Base-by-base conservation (phyloP, 768 basidiomycete species). In the Phaffia tasmanica region DNA sequence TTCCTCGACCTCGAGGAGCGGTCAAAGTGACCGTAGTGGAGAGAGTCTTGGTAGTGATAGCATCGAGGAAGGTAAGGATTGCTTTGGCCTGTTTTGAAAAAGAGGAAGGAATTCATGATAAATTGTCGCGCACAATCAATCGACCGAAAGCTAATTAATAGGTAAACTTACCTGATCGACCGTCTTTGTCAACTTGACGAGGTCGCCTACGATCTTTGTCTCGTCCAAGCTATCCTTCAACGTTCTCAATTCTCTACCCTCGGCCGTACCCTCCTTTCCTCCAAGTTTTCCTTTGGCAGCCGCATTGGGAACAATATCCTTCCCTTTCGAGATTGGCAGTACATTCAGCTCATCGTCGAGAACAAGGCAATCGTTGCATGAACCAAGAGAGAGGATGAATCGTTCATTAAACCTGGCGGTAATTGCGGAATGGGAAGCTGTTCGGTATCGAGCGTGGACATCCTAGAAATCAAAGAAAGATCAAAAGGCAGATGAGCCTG, bases 341-440 rank as follows among this genome's bases (percentile, higher is more conserved):
- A 98, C 93, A 74, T 98, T 98, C 54, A 99, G 83, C 76, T 99
- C 95, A 73, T 99, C 95, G 73, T 99, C 95, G 59, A 99, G 82
- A 29, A 98, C 85, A 1, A 99, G 81, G 72, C 94, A 97, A 74
- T 94, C 89, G 9, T 85, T 81, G 73, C 90, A 97, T 21, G 89
- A 87, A 27, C 91, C 91, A 23, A 99, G 84, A 23, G 95, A 99
- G 21, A 99, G 83, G 72, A 99, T 97, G 78, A 99, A 99, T 15
- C 95, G 87, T 75, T 99, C 95, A 77, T 99, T 99, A 80, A 99
- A 99, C 30, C 95, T 84, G 0, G 95, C 89, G n/a, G 85, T 80
- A 35, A 93, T 87, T 7, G 86, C 81, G 29, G 70, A 32, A 72
- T 93, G 89, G 1, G 89, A 85, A 16, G 89, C 86, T 0, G 95